Conservation (phyloP, 1,139 yeast genomes). For the Wickerhamomyces sp. region DNA sequence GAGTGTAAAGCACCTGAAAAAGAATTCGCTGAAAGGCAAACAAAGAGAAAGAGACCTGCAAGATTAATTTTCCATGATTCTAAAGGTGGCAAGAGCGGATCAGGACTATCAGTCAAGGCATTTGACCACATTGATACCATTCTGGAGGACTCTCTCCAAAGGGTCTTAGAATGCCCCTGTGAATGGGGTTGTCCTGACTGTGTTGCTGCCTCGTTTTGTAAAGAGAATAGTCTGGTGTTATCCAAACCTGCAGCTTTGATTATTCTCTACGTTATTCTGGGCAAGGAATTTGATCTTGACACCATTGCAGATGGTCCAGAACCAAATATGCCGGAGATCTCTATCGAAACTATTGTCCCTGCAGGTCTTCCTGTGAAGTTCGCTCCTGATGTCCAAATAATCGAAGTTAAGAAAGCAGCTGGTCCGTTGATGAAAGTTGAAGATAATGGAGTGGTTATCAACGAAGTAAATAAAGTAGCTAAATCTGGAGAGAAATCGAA, state of each 20-base stretch:
- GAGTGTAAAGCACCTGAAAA: conserved; percentile 98
- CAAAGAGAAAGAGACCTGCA: conserved; percentile 75
- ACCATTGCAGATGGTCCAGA: conserved; percentile 78
- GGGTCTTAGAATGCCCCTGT: conserved; percentile 68
- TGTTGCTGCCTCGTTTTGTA: conserved; percentile 73
- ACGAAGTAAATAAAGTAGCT: conserved; percentile 1
- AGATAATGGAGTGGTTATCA: conserved; percentile 10
- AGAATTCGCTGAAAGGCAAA: conserved; percentile 74
- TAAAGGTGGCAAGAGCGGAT: conserved; percentile 72
- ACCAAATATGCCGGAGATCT: conserved; percentile 62
- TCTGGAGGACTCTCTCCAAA: conserved; percentile 50
- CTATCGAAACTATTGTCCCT: conserved; percentile 64
- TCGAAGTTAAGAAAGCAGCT: conserved; percentile 37
- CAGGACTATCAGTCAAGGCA: conserved; percentile 75
- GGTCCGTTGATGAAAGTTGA: conserved; percentile 19
- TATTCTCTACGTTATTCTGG: conserved; percentile 51
- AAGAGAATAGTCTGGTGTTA: conserved; percentile 74
- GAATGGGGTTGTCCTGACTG: conserved; percentile 89
- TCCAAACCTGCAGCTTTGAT: conserved; percentile 86
- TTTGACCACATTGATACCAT: conserved; percentile 73
- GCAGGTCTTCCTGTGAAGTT: conserved; percentile 50
- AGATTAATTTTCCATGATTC: conserved; percentile 80
- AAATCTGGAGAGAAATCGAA: no score
- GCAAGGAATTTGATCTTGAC: conserved; percentile 44
- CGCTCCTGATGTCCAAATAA: conserved; percentile 53